Evolutionary conservation across 139 green algal genomes (phyloP).

Genomic region (Deuterostichococcus epilithicus): DNA sequence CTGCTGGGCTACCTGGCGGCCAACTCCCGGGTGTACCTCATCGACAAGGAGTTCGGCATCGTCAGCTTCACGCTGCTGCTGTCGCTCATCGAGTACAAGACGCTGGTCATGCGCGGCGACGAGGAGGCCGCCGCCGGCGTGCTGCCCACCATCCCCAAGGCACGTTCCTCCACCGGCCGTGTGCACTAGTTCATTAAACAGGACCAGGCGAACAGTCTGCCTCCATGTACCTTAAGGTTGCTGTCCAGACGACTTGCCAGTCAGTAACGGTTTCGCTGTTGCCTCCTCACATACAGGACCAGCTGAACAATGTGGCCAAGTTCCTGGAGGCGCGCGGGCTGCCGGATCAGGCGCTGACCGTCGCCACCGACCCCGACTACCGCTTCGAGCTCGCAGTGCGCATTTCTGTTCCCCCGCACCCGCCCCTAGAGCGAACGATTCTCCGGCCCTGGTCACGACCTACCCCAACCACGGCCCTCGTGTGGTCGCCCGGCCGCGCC

Average conservation of each 20-base stretch:
- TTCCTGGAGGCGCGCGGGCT: conserved; percentile 92
- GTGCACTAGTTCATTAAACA: too few species aligned
- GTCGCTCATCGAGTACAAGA: conserved; percentile 96
- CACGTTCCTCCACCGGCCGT: neutral
- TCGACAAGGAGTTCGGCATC: conserved; percentile 85
- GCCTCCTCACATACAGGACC: conserved; percentile 35
- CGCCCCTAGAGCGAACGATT: too few species aligned
- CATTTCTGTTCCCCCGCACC: neutral
- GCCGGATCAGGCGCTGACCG: conserved; percentile 74
- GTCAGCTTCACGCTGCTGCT: conserved; percentile 91
- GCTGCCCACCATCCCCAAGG: conserved; percentile 54
- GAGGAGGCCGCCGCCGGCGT: conserved; percentile 61
- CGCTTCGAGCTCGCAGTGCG: conserved; percentile 77
- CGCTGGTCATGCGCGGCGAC: conserved; percentile 75
- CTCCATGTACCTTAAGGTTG: too few species aligned
- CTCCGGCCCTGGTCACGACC: too few species aligned
- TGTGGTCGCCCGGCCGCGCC: too few species aligned
- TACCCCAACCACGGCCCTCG: too few species aligned
- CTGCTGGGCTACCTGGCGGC: conserved; percentile 93
- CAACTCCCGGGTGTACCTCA: conserved; percentile 87
- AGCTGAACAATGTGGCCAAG: conserved; percentile 80
- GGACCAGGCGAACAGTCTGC: too few species aligned
- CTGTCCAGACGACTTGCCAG: neutral
- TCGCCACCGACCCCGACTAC: conserved; percentile 93
- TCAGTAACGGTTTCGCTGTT: neutral